Conservation (phyloP, 140 eudicot species). For the Ambrosia hybrid region DNA sequence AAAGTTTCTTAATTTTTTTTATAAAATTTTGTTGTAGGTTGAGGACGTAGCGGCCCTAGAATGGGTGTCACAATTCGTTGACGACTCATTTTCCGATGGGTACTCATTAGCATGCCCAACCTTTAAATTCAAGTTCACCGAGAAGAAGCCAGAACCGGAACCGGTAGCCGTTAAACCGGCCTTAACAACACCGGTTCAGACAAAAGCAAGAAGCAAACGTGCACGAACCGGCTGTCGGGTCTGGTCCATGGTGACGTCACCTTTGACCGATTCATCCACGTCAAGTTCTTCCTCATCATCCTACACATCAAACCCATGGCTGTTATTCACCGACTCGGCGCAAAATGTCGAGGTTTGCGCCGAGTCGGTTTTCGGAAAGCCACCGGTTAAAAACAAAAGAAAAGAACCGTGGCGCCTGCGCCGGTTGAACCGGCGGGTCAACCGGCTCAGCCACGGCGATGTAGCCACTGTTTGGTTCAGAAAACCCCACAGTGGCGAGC, state of each 20-base stretch:
- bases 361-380: conserved; percentile 53
- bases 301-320: conserved; percentile 39
- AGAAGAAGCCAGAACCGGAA: conserved; percentile 16
- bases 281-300: conserved; percentile 58
- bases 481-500: conserved; percentile 97
- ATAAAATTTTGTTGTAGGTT: conserved; percentile 37
- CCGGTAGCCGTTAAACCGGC: conserved; percentile 27
- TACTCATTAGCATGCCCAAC: conserved; percentile 47
- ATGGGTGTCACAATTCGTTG: conserved; percentile 88
- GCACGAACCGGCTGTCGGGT: conserved; percentile 65
- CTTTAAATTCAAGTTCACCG: conserved; percentile 39
- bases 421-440: conserved; percentile 6
- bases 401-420: conserved; percentile 14
- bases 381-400: conserved; percentile 40
- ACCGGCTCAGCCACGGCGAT: conserved; percentile 52
- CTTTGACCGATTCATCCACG: conserved; percentile 53
- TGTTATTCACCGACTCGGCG: conserved; percentile 21
- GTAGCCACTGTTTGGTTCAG: conserved; percentile 72
- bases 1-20: not conserved
- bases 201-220: conserved; percentile 81
- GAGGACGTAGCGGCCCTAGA: conserved; percentile 80
- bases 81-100: conserved; percentile 62
- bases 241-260: conserved; percentile 59
- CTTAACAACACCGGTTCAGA: conserved; percentile 59
- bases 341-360: conserved; percentile 33